Evolutionary conservation across 2,329 filamentous ascomycete species (phyloP).

Genomic region (Aspergillus ruber): DNA sequence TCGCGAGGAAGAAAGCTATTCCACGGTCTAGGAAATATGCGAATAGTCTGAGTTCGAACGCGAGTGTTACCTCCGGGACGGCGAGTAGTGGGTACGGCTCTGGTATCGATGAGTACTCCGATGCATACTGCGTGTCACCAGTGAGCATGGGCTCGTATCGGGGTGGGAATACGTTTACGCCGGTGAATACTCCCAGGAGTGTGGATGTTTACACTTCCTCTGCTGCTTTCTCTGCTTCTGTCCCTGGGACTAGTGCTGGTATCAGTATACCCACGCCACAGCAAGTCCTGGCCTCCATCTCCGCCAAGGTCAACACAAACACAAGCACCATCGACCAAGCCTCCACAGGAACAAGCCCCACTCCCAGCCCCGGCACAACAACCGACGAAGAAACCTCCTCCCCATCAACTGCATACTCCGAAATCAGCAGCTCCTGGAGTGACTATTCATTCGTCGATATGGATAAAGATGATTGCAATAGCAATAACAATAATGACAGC

Average conservation of each 20-base stretch:
- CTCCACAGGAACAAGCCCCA: constrained; percentile 2
- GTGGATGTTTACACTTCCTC: constrained; percentile 3
- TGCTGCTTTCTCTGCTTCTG: not conserved
- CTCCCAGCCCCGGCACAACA: not conserved
- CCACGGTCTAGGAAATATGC: constrained; percentile 21
- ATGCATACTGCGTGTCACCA: constrained; percentile 33
- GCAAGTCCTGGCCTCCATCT: constrained; percentile 17
- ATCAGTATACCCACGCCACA: constrained; percentile 14
- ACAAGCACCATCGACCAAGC: constrained; percentile 7
- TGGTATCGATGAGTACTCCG: constrained; percentile 22
- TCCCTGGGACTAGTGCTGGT: not conserved
- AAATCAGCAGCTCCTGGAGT: too few relatives aligned
- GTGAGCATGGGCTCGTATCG: constrained; percentile 30
- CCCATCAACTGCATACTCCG: too few relatives aligned
- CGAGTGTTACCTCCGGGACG: not conserved
- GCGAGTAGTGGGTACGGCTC: constrained; percentile 36
- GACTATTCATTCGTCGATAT: too few relatives aligned
- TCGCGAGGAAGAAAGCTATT: constrained; percentile 12
- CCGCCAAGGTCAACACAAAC: constrained; percentile 1
- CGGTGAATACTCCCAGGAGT: constrained; percentile 36
- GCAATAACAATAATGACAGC: too few relatives aligned
- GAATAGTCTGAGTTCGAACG: constrained; percentile 11
- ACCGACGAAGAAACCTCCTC: too few relatives aligned
- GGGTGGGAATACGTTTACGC: constrained; percentile 29
- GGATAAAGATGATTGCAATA: too few relatives aligned